phyloP scores from a whole-genome alignment of 495 filamentous ascomycete genomes.

The Glonium stellatum region DNA sequence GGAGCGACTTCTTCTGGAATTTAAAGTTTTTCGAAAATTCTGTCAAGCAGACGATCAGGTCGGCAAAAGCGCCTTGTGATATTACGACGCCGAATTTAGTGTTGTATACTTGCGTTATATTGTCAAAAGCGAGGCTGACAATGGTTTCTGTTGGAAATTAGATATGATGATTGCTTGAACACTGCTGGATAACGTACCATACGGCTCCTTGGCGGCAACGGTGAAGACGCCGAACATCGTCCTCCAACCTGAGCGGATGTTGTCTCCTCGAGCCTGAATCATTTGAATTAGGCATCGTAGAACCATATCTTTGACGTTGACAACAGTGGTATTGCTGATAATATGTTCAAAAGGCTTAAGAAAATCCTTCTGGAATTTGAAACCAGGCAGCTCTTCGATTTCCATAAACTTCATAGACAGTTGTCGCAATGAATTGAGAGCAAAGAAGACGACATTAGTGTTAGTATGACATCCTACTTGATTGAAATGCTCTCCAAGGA shows the following conservation, averaged over 20 bases:
- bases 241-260: conserved; percentile 95
- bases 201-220: conserved; percentile 84
- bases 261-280: conserved; percentile 92
- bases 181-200: conserved; percentile 45
- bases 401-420: conserved; percentile 98
- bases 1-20: conserved; percentile 95
- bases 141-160: conserved; percentile 64
- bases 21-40: conserved; percentile 97
- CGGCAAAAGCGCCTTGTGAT: conserved; percentile 91
- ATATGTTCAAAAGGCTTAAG: conserved; percentile 97
- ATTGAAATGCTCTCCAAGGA: conserved; percentile 96
- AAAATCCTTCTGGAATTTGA: conserved; percentile 99
- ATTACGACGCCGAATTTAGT: conserved; percentile 95
- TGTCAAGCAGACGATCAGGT: conserved; percentile 90
- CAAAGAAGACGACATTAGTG: conserved; percentile 93
- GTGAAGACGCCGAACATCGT: conserved; percentile 99
- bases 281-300: conserved; percentile 96
- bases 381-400: conserved; percentile 92
- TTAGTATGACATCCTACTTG: conserved; percentile 93
- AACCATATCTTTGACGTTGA: conserved; percentile 96
- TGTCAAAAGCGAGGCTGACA: conserved; percentile 92
- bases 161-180: conserved; percentile 6
- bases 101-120: conserved; percentile 96
- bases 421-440: conserved; percentile 87
- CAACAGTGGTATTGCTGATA: conserved; percentile 81